A percentile compares a stretch with the other conserved stretches of the same genome.
Conservation (phyloP, 352 stramenopile genomes). For the Blastocystis sp. region DNA sequence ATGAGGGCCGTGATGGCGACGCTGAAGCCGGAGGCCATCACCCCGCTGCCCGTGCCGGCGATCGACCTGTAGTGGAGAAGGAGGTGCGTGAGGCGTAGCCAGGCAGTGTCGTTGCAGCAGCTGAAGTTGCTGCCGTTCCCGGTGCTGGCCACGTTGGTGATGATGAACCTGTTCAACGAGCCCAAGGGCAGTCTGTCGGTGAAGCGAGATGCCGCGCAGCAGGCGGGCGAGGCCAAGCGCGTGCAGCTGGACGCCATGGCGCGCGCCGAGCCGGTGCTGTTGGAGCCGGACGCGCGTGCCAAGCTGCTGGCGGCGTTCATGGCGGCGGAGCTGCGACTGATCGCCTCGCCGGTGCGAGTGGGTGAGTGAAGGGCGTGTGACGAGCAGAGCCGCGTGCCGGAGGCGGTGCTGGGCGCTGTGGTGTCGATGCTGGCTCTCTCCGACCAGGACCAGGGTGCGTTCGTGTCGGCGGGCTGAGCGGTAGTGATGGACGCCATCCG, state of each 20-base stretch:
- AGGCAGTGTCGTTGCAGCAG: not conserved
- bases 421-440: too few relatives aligned
- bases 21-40: not conserved
- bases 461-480: not conserved
- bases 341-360: not conserved
- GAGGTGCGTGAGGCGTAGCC: too few relatives aligned
- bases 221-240: not conserved
- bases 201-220: not conserved
- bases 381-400: too few relatives aligned
- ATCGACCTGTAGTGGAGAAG: not conserved
- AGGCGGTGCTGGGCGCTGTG: too few relatives aligned
- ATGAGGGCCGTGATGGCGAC: not conserved
- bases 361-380: not conserved
- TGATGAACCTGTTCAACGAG: constrained; percentile 13
- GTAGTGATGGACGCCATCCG: constrained; percentile 14
- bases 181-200: not conserved
- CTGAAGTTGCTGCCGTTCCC: constrained; percentile 15
- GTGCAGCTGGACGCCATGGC: not conserved
- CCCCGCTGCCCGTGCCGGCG: not conserved
- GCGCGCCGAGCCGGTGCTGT: not conserved
- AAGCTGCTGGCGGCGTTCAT: not conserved
- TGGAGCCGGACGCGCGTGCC: too few relatives aligned
- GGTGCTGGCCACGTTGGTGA: constrained; percentile 25
- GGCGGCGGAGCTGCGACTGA: not conserved
- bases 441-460: too few relatives aligned